Base-by-base conservation (phyloP, 2,329 filamentous ascomycete species). In the Harringtonia lauricola region DNA sequence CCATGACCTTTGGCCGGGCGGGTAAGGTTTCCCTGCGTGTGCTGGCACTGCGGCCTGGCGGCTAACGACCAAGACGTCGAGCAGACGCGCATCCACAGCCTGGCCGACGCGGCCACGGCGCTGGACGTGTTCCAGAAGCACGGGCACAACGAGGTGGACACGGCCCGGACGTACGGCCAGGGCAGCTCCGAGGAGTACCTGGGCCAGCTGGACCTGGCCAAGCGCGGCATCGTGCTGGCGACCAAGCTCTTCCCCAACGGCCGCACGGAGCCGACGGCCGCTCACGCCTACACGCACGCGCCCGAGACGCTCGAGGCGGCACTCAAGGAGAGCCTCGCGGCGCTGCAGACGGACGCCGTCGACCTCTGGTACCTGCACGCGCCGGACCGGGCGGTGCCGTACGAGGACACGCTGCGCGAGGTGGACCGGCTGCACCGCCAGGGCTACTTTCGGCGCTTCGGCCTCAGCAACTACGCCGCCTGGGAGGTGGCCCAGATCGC, bases 101-200 rank as follows among this genome's bases (percentile, higher is more conserved):
- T 59, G 8, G 39, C 75, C 38, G 75, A 79, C 24, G 78, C 71
- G 58, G 76, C 73, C 46, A 67, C 69, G 48, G 73, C 73, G 42
- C 67, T 86, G 30, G 76, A 83, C 57, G 67, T 76, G 48, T 76
- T 86, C 56, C 77, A 83, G 57, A 64, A 67, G 22, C 68, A 76
- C 53, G 81, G 81, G 17, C 79, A 84, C 61, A 72, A 75, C 53
- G 81, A 86, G 54, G 59, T 86, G 41, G 82, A 86, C 56, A 85
- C 81, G 1, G 81, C 82, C 0, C 71, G 81, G 14, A 58, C 70
- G 4, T 86, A 86, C 50, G 67, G 81, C 36, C 70, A 63, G 26
- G 81, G 81, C 39, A 66, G 72, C 41, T 79, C 83, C 42, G 83
- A 86, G 53, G 58, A 66, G 41, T 62, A 64, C 36, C 63, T 76